Evolutionary conservation across 2,329 filamentous ascomycete genomes (phyloP).

Genomic region (Alternaria rosae): DNA sequence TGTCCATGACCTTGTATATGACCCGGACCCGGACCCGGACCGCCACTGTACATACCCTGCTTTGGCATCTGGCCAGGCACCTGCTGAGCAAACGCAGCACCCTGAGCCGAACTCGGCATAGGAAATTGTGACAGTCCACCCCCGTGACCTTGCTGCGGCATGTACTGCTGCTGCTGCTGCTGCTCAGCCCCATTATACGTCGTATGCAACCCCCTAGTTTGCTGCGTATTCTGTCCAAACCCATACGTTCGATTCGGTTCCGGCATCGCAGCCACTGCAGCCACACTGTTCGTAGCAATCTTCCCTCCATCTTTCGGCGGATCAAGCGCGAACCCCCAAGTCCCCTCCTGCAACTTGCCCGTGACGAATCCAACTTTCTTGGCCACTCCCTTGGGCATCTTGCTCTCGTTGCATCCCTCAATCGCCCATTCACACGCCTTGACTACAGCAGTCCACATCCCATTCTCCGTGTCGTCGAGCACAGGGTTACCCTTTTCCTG

Average conservation of each 20-base stretch:
- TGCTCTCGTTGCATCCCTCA: constrained; percentile 28
- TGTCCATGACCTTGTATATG: background rate
- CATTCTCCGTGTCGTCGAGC: constrained; percentile 21
- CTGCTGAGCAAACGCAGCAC: constrained; percentile 2
- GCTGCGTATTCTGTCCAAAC: constrained; percentile 9
- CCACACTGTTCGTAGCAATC: background rate
- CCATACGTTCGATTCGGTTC: constrained; percentile 16
- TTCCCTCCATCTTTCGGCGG: background rate
- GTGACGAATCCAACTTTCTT: constrained; percentile 36
- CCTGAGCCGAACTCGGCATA: constrained; percentile 1
- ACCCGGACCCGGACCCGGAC: too few species aligned
- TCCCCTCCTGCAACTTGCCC: constrained; percentile 32
- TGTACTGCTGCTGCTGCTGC: constrained; percentile 9
- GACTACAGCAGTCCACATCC: constrained; percentile 34
- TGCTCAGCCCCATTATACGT: background rate
- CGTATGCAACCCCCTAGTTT: background rate
- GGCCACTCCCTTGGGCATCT: constrained; percentile 35
- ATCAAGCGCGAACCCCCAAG: constrained; percentile 28
- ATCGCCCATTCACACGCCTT: constrained; percentile 38
- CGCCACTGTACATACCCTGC: constrained; percentile 2
- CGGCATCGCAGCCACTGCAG: background rate
- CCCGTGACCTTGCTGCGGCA: background rate
- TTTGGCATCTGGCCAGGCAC: background rate
- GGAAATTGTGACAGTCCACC: background rate
- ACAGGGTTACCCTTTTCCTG: constrained; percentile 31